Base-by-base conservation (phyloP, 345 rosid genomes). In the Moricandia moricandioides region DNA sequence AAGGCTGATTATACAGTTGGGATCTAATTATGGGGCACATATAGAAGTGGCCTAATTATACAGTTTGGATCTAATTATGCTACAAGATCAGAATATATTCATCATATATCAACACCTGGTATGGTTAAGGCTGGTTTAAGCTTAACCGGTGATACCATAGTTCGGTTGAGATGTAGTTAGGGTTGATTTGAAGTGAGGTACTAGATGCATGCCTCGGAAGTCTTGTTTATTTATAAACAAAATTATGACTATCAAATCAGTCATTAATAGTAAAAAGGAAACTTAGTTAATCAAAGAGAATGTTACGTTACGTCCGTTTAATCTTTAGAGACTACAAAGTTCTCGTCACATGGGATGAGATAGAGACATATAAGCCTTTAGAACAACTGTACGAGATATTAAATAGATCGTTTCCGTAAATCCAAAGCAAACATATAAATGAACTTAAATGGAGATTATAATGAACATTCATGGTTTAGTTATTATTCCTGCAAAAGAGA, bases 261-360 rank as follows among this genome's bases (percentile, higher is more conserved):
- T 37, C 70, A 65, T 55, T 27, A 73, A 34, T 27, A 12, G 30
- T 47, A 27, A 13, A 55, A 55, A 58, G 52, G 14, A n/a, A 47
- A n/a, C n/a, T 47, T 49, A 13, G 34, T 49, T 24, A 57, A 56
- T 17, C 49, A 43, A 57, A 65, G 5, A 66, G 37, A 65, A 57
- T 74, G 47, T 30, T 74, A 55, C 10, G 34, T 11, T 74, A 54
- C 9, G 21, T 8, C 67, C 34, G 35, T 43, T 73, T 13, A 29
- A 29, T 5, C 65, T 56, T 13, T 4, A 45, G 24, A 74, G 67
- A 57, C 60, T 59, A 31, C 13, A 65, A 67, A 40, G 61, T 67
- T 58, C 9, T 31, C 68, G 27, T 67, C 67, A 67, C 78, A 67
- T 65, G 78, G 71, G 24, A 29, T 73, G 57, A 55, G 71, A 65